Evolutionary conservation across 78 protist genomes (phyloP), one percentile per base, ranked within the genome.

Genomic region (Dictyostelium firmibasis): DNA sequence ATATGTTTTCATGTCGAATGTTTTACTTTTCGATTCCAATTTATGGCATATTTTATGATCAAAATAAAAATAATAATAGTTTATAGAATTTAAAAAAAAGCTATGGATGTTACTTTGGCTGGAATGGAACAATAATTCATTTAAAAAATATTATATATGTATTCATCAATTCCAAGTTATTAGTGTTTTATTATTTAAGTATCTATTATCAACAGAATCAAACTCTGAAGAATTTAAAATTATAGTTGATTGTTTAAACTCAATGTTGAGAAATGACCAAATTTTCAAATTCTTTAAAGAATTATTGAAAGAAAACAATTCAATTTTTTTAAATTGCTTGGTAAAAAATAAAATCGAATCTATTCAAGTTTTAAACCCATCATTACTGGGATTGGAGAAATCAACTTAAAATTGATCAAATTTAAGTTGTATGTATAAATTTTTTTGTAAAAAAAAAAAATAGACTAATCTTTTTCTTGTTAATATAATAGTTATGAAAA

Each of bases 371-470:
- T 16, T 72, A 20, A 27, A 10, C 14, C 79, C 38, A 14, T 8
- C 79, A 29, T 33, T 72, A 72, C 18, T 16, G 79, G 79, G 44
- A 72, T 72, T 72, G 79, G 79, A 72, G 79, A 72, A 33, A 72
- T 72, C 29, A 72, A 1, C 36, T 72, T 29, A 27, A n/a, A 16
- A 72, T 33, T 72, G 79, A 72, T 31, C 38, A 72, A 16, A 4
- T 33, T 33, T 33, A 72, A 72, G 10, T 33, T n/a, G n/a, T n/a
- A n/a, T n/a, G n/a, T n/a, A n/a, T n/a, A n/a, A n/a, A n/a, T n/a
- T n/a, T n/a, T n/a, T n/a, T n/a, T n/a, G n/a, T n/a, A n/a, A n/a
- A n/a, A n/a, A n/a, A n/a, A n/a, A n/a, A n/a, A n/a, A n/a, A n/a
- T n/a, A n/a, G n/a, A n/a, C n/a, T n/a, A n/a, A n/a, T n/a, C n/a